Evolutionary conservation across 768 basidiomycete genomes (phyloP).

Genomic region (Pilatotrama ljubarskyi): DNA sequence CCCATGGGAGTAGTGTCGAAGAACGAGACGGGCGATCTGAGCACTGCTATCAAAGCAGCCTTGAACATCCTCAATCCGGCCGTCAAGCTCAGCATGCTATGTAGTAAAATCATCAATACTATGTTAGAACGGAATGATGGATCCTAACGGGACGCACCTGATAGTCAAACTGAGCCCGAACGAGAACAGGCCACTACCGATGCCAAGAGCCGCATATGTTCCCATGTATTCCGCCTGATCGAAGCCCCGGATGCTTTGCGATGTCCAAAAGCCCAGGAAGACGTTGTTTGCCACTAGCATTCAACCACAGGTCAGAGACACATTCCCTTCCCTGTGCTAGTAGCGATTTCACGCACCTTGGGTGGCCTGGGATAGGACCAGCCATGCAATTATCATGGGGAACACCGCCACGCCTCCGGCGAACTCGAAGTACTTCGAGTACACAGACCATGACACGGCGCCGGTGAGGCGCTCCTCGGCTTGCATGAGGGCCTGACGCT

Average conservation of each 20-base stretch:
- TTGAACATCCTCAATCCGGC: constrained; percentile 52
- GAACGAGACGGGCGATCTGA: constrained; percentile 63
- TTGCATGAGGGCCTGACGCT: constrained; percentile 29
- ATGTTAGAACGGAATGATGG: too few species aligned
- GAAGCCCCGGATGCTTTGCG: constrained; percentile 53
- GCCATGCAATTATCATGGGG: constrained; percentile 44
- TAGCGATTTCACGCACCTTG: constrained; percentile 38
- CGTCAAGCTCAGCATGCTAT: constrained; percentile 33
- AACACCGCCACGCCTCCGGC: constrained; percentile 39
- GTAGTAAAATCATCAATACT: neutral
- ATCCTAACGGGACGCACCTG: constrained; percentile 38
- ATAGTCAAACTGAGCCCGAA: constrained; percentile 52
- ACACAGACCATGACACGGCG: constrained; percentile 36
- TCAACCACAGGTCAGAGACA: neutral
- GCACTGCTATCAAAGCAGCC: constrained; percentile 52
- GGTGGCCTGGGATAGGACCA: constrained; percentile 50
- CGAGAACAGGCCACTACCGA: constrained; percentile 49
- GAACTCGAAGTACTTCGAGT: constrained; percentile 36
- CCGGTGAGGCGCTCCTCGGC: constrained; percentile 42
- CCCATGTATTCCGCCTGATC: constrained; percentile 68
- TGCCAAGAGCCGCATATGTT: constrained; percentile 46
- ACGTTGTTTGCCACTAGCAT: constrained; percentile 58
- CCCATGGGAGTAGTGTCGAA: constrained; percentile 76
- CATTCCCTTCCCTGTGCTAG: too few species aligned
- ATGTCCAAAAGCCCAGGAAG: constrained; percentile 76